A percentile compares a stretch with the other conserved stretches of the same genome.
Evolutionary conservation across 164 flowering plant species (phyloP).

Genomic region (Malania oleifera): DNA sequence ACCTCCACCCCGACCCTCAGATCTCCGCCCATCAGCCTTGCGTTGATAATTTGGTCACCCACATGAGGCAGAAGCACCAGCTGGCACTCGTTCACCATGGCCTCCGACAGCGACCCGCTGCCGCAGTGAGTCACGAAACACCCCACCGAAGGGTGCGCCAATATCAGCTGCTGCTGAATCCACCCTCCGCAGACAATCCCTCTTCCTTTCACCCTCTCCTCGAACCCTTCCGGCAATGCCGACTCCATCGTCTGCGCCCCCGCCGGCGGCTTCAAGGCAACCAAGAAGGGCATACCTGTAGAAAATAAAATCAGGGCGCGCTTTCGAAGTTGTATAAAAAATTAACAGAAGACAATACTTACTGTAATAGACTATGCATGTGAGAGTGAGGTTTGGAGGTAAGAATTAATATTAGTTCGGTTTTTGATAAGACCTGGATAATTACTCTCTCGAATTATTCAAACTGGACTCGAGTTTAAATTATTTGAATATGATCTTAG

Average conservation of each 20-base stretch:
- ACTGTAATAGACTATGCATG: no score
- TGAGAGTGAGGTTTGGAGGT: no score
- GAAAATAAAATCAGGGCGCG: no score
- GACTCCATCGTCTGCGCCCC: conserved; percentile 21
- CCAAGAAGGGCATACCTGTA: conserved; percentile 29
- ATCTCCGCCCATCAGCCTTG: conserved; percentile 31
- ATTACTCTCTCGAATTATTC: no score
- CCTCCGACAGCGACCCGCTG: conserved; percentile 41
- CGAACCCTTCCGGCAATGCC: conserved; percentile 36
- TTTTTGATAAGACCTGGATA: no score
- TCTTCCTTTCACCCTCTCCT: conserved; percentile 20
- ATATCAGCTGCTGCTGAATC: conserved; percentile 33
- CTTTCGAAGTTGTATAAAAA: no score
- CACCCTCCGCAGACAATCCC: conserved; percentile 37
- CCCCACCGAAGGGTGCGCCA: conserved; percentile 42
- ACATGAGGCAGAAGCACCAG: conserved; percentile 38
- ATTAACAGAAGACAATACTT: no score
- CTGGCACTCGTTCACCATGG: conserved; percentile 35
- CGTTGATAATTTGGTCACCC: conserved; percentile 42
- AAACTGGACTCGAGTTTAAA: no score
- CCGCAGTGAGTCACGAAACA: conserved; percentile 61
- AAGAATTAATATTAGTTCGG: no score
- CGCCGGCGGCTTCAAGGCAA: conserved; percentile 29
- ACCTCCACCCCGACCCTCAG: conserved; percentile 48
- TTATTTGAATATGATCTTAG: no score